Base-by-base conservation (phyloP, 1,139 yeast species). In the Taphrina flavorubra region DNA sequence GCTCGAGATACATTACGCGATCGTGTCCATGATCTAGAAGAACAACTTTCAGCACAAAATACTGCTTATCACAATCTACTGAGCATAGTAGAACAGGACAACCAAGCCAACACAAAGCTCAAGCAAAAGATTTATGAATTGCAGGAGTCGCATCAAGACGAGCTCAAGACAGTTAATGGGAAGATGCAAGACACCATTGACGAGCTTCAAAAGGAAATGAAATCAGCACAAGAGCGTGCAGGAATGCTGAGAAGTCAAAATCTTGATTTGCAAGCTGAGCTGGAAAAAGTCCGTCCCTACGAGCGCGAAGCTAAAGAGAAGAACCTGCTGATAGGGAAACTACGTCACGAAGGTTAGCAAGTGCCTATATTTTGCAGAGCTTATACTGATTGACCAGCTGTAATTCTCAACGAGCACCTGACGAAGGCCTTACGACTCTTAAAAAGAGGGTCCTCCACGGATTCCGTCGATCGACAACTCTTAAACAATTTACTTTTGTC, bases 381-480 rank as follows among this genome's bases (percentile, higher is more conserved):
- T n/a, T 13, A 5, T 37, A 25, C 49, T 40, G 16, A 56, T 6
- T 2, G 2, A 2, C 25, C 16, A 58, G 67, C 97, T 1, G 94
- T 94, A n/a, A 90, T 91, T 42, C 80, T 92, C 69, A 94, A 94
- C 77, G 99, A 94, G 76, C 99, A 94, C 79, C 80, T 94, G 70
- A 92, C 97, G 18, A 92, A 94, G 76, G 96, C 98, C 1, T 79
- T 95, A 70, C 86, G 92, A 18, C 81, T 92, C 78, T 86, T 94
- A 70, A 92, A 92, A 75, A 87, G 87, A 74, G 87, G 84, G 65
- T 84, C 89, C 67, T 57, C 67, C 47, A 68, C 57, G 16, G 87
- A 86, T 69, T 85, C 90, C 6, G 92, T 89, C 69, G 73, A 73
- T 60, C 88, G 89, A 75, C 96, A 92, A 77, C 83, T 94, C 70